A percentile compares a stretch with the other conserved stretches of the same genome.
These are phyloP conservation scores for Hanseniaspora lachancei DNA, from an alignment of 805 yeast genomes.

Conservation along the genomic window DNA sequence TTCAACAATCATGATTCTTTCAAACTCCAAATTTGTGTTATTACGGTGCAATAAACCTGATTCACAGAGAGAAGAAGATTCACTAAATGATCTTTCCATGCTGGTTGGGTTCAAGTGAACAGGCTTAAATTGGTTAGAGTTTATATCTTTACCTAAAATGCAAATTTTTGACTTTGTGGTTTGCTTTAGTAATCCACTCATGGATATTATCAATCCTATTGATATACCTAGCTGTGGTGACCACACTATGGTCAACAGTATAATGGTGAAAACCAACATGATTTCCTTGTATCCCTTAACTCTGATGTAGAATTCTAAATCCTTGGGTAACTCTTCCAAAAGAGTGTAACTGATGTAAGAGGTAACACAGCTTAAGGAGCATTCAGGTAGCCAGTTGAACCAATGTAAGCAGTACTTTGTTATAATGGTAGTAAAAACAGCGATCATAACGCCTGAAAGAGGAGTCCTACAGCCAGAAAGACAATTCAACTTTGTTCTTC, in stretches of 20 bases:
- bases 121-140: constrained; percentile 14
- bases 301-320: constrained; percentile 32
- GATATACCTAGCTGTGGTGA: constrained; percentile 31
- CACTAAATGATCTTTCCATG: constrained; percentile 5
- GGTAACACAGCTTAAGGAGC: constrained; percentile 34
- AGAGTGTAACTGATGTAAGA: constrained; percentile 33
- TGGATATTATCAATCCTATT: constrained; percentile 28
- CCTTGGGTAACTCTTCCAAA: constrained; percentile 35
- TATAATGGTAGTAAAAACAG: constrained; percentile 17
- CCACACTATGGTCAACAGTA: constrained; percentile 21
- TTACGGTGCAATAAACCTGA: neutral
- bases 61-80: neutral
- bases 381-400: constrained; percentile 33
- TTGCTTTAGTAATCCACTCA: constrained; percentile 28
- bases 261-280: constrained; percentile 18
- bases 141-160: constrained; percentile 31
- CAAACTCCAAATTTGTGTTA: constrained; percentile 11
- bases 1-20: constrained; percentile 13
- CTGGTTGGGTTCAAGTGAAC: neutral
- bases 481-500: constrained; percentile 13
- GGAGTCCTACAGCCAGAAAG: constrained; percentile 14
- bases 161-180: constrained; percentile 34
- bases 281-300: constrained; percentile 32
- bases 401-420: constrained; percentile 20
- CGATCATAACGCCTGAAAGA: constrained; percentile 15